A percentile compares a stretch with the other conserved stretches of the same genome.
phyloP scores from a whole-genome alignment of 23 red algal genomes.

The Chondrus crispus region DNA sequence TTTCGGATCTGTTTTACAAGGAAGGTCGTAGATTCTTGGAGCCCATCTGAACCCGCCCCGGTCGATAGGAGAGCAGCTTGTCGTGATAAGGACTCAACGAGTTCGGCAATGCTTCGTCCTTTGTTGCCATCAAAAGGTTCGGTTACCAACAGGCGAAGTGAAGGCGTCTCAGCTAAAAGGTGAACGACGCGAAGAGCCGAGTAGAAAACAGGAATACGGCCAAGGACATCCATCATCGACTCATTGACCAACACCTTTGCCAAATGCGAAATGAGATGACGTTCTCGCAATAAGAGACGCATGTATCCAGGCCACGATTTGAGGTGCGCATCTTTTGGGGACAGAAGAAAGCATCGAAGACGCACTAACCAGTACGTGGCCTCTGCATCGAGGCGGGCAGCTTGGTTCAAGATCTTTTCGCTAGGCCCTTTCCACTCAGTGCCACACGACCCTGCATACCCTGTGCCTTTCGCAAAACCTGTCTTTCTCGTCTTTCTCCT shows the following conservation, averaged over 20 bases:
- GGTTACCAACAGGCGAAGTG: slow-evolving; percentile 14
- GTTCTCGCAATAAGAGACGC: slow-evolving; percentile 43
- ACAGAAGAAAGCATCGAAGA: slow-evolving; percentile 50
- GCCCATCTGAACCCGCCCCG: slow-evolving; percentile 25
- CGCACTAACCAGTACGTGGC: slow-evolving; percentile 50
- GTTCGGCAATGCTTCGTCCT: slow-evolving; percentile 46
- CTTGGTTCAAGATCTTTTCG: slow-evolving; percentile 19
- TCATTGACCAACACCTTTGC: slow-evolving; percentile 47
- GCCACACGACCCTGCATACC: slow-evolving; percentile 45
- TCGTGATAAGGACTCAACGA: slow-evolving; percentile 50
- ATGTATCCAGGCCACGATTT: slow-evolving; percentile 55
- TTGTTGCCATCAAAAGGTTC: slow-evolving; percentile 14
- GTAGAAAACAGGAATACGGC: slow-evolving; percentile 52
- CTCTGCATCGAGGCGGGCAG: slow-evolving; percentile 12
- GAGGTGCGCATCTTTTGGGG: not conserved
- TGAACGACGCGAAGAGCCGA: slow-evolving; percentile 54
- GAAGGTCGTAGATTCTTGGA: slow-evolving; percentile 8
- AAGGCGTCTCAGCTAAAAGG: slow-evolving; percentile 29
- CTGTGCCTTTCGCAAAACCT: slow-evolving; percentile 73
- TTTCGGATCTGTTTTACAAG: slow-evolving; percentile 57
- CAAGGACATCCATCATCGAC: slow-evolving; percentile 61
- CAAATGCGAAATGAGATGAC: slow-evolving; percentile 9
- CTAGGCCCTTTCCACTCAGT: slow-evolving; percentile 58
- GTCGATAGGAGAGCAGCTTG: slow-evolving; percentile 54
- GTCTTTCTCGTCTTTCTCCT: slow-evolving; percentile 5